Conservation (phyloP, 2,329 filamentous ascomycete genomes). For the Pyrenochaeta sp. region DNA sequence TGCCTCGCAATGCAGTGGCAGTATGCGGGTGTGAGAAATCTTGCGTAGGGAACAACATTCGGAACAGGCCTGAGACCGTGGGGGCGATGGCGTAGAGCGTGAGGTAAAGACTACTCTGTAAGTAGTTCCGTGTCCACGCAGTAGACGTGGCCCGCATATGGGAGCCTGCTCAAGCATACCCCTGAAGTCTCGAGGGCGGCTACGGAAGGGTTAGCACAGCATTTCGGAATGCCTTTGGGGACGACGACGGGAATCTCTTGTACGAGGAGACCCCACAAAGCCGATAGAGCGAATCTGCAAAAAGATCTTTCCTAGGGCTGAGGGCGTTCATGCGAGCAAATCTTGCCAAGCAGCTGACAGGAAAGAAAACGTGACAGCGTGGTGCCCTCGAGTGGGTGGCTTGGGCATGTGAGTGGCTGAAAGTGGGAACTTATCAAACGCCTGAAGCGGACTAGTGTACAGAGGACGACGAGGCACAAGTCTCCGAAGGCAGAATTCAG, state of each 20-base stretch:
- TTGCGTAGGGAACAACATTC: too few relatives aligned
- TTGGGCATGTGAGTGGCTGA: conserved; percentile 1
- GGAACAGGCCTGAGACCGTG: too few relatives aligned
- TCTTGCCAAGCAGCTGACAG: conserved; percentile 7
- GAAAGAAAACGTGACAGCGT: neutral
- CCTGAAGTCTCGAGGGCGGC: too few relatives aligned
- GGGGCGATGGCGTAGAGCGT: too few relatives aligned
- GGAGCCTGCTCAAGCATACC: too few relatives aligned
- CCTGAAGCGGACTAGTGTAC: conserved; percentile 6
- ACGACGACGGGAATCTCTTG: neutral
- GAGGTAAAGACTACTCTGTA: too few relatives aligned
- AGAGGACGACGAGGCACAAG: neutral
- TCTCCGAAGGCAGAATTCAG: neutral
- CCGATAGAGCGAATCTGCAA: neutral
- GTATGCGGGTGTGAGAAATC: too few relatives aligned
- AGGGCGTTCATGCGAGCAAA: neutral
- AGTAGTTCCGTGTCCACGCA: too few relatives aligned
- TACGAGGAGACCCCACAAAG: neutral
- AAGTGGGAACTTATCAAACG: conserved; percentile 7
- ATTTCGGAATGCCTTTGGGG: neutral
- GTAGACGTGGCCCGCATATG: too few relatives aligned
- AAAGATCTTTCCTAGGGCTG: conserved; percentile 7
- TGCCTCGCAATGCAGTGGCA: too few relatives aligned
- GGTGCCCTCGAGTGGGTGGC: conserved; percentile 1
- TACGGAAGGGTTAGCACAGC: neutral